Evolutionary conservation across 129 eudicot genomes (phyloP).

Genomic region (Pulicaria dysenterica): DNA sequence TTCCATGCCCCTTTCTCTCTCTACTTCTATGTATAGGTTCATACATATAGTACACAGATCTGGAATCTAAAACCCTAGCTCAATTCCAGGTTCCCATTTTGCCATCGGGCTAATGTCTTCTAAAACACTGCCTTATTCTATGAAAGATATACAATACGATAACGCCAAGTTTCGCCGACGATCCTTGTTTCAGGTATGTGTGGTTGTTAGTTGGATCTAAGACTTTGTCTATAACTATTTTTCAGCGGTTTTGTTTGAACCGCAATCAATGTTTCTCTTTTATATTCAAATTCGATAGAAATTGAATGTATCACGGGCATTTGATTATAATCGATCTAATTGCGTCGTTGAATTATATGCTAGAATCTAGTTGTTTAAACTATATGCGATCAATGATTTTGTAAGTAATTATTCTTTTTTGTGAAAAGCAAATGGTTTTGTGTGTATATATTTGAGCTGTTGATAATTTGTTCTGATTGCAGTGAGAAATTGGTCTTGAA

Average conservation of each 20-base stretch:
- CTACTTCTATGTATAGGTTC: background rate
- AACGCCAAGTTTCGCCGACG: slow-evolving; percentile 89
- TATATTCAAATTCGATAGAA: background rate
- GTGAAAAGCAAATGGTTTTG: background rate
- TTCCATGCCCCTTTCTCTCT: background rate
- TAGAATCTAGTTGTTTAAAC: background rate
- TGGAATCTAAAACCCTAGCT: slow-evolving; percentile 34
- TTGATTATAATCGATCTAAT: slow-evolving; percentile 8
- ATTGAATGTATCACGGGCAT: background rate
- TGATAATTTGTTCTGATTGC: slow-evolving; percentile 22
- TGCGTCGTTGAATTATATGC: background rate
- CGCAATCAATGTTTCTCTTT: background rate
- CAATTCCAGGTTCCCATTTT: background rate
- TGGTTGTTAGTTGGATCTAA: slow-evolving; percentile 1
- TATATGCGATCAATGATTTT: background rate
- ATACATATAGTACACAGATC: slow-evolving; percentile 20
- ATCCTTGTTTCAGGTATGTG: slow-evolving; percentile 55
- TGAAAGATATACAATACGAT: slow-evolving; percentile 71
- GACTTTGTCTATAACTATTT: slow-evolving; percentile 9
- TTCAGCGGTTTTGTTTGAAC: slow-evolving; percentile 1
- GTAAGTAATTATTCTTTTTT: background rate
- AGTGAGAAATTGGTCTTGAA: slow-evolving; percentile 14
- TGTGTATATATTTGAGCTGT: slow-evolving; percentile 6
- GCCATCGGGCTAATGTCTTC: slow-evolving; percentile 37
- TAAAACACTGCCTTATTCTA: slow-evolving; percentile 66